Evolutionary conservation across 139 green algal genomes (phyloP).

Genomic region (Dunaliella primolecta): DNA sequence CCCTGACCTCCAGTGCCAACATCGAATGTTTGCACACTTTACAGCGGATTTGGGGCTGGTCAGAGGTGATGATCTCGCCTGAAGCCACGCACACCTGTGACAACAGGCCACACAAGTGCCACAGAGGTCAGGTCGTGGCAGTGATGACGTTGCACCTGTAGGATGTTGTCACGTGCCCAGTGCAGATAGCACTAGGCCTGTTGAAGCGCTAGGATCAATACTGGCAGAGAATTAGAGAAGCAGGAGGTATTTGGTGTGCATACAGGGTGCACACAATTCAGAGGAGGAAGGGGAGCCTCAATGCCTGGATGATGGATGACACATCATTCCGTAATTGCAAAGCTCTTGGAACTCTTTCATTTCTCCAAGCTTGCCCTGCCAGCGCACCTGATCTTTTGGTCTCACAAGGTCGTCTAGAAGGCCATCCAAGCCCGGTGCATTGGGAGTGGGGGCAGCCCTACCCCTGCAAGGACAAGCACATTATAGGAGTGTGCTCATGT

Average conservation of each 20-base stretch:
- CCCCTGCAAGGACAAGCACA: neutral
- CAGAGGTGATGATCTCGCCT: slow-evolving; percentile 50
- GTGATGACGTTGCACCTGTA: neutral
- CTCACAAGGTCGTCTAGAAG: slow-evolving; percentile 47
- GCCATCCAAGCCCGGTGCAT: slow-evolving; percentile 25
- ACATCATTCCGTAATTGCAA: neutral
- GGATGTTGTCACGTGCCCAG: neutral
- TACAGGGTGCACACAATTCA: no score
- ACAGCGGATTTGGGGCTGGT: slow-evolving; percentile 46
- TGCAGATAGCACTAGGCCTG: neutral
- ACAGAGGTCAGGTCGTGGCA: neutral
- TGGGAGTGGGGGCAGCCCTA: neutral
- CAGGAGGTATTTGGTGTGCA: no score
- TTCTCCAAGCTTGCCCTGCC: no score
- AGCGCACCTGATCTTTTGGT: slow-evolving; percentile 43
- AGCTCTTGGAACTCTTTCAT: neutral
- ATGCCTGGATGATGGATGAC: no score
- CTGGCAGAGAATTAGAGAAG: no score
- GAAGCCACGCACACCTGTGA: slow-evolving; percentile 63
- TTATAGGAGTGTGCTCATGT: neutral
- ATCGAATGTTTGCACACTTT: slow-evolving; percentile 66
- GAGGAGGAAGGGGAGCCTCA: no score
- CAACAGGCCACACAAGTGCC: neutral
- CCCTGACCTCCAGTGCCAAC: slow-evolving; percentile 49
- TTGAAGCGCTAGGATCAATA: no score